A percentile compares a stretch with the other conserved stretches of the same genome.
Conservation (phyloP, 768 basidiomycete species). For the Podaxis pistillaris region DNA sequence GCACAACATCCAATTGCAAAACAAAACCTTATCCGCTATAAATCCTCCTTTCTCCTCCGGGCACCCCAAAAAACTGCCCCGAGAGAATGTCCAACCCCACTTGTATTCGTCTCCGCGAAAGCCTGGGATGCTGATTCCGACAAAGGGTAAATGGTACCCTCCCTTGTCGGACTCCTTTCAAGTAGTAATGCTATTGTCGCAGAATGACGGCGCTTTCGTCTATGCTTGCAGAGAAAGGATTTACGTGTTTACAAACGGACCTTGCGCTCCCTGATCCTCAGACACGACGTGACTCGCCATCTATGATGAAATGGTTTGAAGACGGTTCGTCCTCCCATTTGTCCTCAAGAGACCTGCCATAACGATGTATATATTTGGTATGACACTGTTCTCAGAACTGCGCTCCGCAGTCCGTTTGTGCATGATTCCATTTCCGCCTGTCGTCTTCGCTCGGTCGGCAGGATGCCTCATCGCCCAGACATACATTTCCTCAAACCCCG, state of each 20-base stretch:
- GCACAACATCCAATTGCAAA: slow-evolving; percentile 13
- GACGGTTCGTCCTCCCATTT: slow-evolving; percentile 7
- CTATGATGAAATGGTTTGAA: slow-evolving; percentile 22
- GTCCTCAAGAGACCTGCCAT: not conserved
- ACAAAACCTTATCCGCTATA: slow-evolving; percentile 24
- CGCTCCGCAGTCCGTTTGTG: slow-evolving; percentile 39
- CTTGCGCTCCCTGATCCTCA: slow-evolving; percentile 26
- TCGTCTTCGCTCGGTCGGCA: slow-evolving; percentile 48
- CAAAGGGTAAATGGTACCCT: slow-evolving; percentile 30
- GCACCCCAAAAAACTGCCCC: slow-evolving; percentile 39
- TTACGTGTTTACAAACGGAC: slow-evolving; percentile 46
- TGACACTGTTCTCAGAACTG: slow-evolving; percentile 32
- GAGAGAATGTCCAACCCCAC: slow-evolving; percentile 49
- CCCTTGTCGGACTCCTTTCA: not conserved
- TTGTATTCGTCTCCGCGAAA: slow-evolving; percentile 51
- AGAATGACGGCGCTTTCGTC: slow-evolving; percentile 37
- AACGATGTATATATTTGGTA: not conserved
- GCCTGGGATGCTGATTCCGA: slow-evolving; percentile 40
- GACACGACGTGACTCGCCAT: not conserved
- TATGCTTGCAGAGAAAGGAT: slow-evolving; percentile 46
- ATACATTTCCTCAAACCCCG: slow-evolving; percentile 68
- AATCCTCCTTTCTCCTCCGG: slow-evolving; percentile 29
- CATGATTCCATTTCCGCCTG: slow-evolving; percentile 53
- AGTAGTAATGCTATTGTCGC: slow-evolving; percentile 2
- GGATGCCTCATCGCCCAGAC: slow-evolving; percentile 60